A percentile compares a stretch with the other conserved stretches of the same genome.
Evolutionary conservation across 2,329 filamentous ascomycete species (phyloP).

Genomic region (Rasamsonia emersonii): DNA sequence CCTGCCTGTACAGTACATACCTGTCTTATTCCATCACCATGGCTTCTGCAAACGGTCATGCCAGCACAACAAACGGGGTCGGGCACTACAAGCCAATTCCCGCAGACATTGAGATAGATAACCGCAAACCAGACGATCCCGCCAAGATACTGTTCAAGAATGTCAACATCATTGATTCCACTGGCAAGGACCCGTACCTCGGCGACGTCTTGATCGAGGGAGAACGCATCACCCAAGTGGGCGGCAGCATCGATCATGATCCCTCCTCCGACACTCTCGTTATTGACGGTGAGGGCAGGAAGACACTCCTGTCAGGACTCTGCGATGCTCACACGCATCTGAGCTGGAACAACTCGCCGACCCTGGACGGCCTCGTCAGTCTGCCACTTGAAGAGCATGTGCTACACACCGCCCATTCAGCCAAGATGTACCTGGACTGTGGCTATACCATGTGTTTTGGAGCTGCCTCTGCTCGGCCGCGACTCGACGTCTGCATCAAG

Average conservation of each 20-base stretch:
- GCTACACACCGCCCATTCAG: constrained; percentile 34
- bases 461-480: constrained; percentile 38
- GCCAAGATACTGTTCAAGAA: neutral
- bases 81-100: too few relatives aligned
- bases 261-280: too few relatives aligned
- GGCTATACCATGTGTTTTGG: constrained; percentile 44
- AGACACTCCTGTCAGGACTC: constrained; percentile 43
- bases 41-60: too few relatives aligned
- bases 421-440: constrained; percentile 39
- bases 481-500: constrained; percentile 39
- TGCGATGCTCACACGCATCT: constrained; percentile 43
- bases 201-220: constrained; percentile 35
- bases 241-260: too few relatives aligned
- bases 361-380: constrained; percentile 35
- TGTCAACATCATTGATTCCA: constrained; percentile 35
- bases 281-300: too few relatives aligned
- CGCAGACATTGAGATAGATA: constrained; percentile 22
- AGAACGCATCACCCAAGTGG: constrained; percentile 6
- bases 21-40: too few relatives aligned
- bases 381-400: constrained; percentile 41
- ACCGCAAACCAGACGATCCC: neutral
- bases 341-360: constrained; percentile 27
- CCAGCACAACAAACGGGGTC: too few relatives aligned
- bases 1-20: too few relatives aligned
- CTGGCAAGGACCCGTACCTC: constrained; percentile 26